A percentile compares a stretch with the other conserved stretches of the same genome.
Evolutionary conservation across 129 eudicot genomes (phyloP).

Genomic region (Lonicera japonica): DNA sequence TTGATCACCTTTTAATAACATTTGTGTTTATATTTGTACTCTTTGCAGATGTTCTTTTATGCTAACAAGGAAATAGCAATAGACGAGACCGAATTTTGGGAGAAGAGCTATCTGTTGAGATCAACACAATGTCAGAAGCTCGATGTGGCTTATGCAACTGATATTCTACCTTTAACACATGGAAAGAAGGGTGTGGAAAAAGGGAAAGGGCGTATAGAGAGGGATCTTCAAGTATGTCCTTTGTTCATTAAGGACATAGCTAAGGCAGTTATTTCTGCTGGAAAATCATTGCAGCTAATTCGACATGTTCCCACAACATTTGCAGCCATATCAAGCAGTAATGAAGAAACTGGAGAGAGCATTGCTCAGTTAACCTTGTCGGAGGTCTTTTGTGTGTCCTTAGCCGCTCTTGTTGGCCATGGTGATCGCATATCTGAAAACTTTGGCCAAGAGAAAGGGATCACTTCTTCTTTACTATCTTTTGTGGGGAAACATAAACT

Average conservation of each 20-base stretch:
- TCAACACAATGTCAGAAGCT: slow-evolving; percentile 31
- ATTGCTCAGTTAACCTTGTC: slow-evolving; percentile 54
- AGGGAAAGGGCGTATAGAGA: slow-evolving; percentile 37
- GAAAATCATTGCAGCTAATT: slow-evolving; percentile 88
- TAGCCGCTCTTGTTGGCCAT: slow-evolving; percentile 77
- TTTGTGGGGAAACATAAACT: slow-evolving; percentile 13
- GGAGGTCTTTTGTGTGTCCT: slow-evolving; percentile 78
- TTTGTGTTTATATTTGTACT: not conserved
- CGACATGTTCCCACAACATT: slow-evolving; percentile 61
- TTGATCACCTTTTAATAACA: not conserved
- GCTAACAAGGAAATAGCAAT: slow-evolving; percentile 65
- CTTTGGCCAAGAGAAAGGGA: slow-evolving; percentile 45
- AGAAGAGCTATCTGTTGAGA: slow-evolving; percentile 76
- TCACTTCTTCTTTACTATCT: slow-evolving; percentile 27
- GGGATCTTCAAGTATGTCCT: slow-evolving; percentile 58
- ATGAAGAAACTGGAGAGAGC: slow-evolving; percentile 23
- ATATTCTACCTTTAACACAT: slow-evolving; percentile 11
- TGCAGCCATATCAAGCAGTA: slow-evolving; percentile 17
- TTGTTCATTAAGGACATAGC: slow-evolving; percentile 75
- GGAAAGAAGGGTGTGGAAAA: slow-evolving; percentile 26
- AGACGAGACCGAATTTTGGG: slow-evolving; percentile 91
- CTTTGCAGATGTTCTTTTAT: slow-evolving; percentile 78
- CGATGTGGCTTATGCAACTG: slow-evolving; percentile 14
- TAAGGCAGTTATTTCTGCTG: slow-evolving; percentile 78
- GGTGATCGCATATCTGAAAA: slow-evolving; percentile 74